Conservation (phyloP, 192 early-diverging fungal species). For the Coemansia asiatica region DNA sequence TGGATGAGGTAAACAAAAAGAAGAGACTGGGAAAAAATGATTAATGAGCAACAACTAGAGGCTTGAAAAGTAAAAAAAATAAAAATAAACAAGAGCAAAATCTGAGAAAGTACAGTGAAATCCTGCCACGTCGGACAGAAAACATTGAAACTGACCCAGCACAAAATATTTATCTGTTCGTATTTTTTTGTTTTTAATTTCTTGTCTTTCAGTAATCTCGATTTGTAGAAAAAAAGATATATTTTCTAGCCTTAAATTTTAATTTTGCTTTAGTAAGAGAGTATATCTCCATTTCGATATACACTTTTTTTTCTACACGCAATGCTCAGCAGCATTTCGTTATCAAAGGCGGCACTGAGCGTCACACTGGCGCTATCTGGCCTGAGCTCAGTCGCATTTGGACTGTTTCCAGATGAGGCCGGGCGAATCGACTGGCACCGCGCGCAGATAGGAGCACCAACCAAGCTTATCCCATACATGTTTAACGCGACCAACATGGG, state of each 20-base stretch:
- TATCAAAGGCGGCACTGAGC: conserved; percentile 11
- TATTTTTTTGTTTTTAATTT: too few relatives aligned
- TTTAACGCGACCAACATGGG: conserved; percentile 34
- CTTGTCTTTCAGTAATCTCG: too few relatives aligned
- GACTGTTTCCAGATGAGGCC: conserved; percentile 53
- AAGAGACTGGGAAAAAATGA: neutral
- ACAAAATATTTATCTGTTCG: too few relatives aligned
- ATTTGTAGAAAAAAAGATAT: too few relatives aligned
- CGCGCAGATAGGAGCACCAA: conserved; percentile 42
- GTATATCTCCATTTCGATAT: neutral
- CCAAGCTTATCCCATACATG: conserved; percentile 21
- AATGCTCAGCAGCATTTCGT: conserved; percentile 21
- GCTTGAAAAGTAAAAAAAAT: neutral
- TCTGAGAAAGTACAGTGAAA: neutral
- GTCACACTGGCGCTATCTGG: conserved; percentile 23
- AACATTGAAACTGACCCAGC: too few relatives aligned
- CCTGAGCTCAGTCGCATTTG: conserved; percentile 14
- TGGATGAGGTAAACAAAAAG: too few relatives aligned
- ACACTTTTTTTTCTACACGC: neutral
- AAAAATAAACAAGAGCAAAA: neutral
- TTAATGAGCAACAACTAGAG: neutral
- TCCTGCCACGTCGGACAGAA: conserved; percentile 10
- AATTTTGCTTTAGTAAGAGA: neutral
- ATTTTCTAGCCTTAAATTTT: too few relatives aligned
- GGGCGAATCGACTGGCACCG: conserved; percentile 54